Base-by-base conservation (phyloP, 768 basidiomycete genomes). In the Trametes cinnabarina region DNA sequence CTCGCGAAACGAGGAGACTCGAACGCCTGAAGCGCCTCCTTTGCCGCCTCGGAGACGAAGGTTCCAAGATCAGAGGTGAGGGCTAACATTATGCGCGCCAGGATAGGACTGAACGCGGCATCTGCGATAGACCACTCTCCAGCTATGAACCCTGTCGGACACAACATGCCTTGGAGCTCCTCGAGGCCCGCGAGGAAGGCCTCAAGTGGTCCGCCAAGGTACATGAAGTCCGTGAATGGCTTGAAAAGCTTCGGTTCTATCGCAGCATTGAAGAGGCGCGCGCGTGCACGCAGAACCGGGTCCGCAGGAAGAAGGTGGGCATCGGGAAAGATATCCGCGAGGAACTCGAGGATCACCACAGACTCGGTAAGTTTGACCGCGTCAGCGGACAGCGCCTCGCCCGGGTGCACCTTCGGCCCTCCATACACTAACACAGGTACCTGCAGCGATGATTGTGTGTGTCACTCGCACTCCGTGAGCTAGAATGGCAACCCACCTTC, bases 341-440 rank as follows among this genome's bases (percentile, higher is more conserved):
- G 67, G 70, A 88, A 83, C 66, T 88, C 85, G 49, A 87, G 72
- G 52, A 87, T 80, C 32, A 87, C 72, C 44, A 82, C 78, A 3
- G 85, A 87, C 65, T 88, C 87, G 5, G 82, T 74, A 61, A 88
- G 65, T 66, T 86, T 87, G 51, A 71, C 62, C 4, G 83, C 82
- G 32, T 83, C 81, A 0, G 81, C 76, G 3, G 85, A 84, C 0
- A 87, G 86, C 1, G 74, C 63, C 1, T 75, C 65, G 53, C 81
- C 79, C 0, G 82, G 77, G 23, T 80, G 63, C 22, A 80, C 78
- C 20, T 76, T 71, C 6, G 85, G 83, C 0, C 85, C 86, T 35
- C 85, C 86, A 60, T 83, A 86, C 0, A 82, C 71, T 32, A 88
- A 71, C 0, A 82, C 81, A 19, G 85, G 82, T 11, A 86, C 78